Conservation (phyloP, 148 eudicot species). For the Suaeda aralocaspica region DNA sequence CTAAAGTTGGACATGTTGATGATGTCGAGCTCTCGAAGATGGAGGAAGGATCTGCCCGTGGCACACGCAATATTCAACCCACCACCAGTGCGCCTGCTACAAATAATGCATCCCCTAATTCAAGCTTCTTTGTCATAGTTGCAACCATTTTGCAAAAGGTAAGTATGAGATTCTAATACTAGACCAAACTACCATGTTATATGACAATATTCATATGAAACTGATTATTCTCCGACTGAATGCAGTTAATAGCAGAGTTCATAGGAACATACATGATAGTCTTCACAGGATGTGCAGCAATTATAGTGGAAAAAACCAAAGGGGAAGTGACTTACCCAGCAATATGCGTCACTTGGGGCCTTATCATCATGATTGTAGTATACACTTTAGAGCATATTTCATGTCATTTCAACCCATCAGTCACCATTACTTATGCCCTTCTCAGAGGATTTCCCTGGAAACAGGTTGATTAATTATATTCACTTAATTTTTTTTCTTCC, state of each 20-base stretch:
- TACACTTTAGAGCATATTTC: constrained; percentile 54
- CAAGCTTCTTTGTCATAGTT: not conserved
- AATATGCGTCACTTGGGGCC: constrained; percentile 50
- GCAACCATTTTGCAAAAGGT: constrained; percentile 26
- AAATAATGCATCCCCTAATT: not conserved
- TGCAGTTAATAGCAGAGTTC: constrained; percentile 49
- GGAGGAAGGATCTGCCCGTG: constrained; percentile 25
- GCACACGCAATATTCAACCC: not conserved
- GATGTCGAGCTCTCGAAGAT: constrained; percentile 22
- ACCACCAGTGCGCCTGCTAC: constrained; percentile 7
- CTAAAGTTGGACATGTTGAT: constrained; percentile 32
- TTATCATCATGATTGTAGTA: constrained; percentile 43
- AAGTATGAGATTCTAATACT: too few relatives aligned
- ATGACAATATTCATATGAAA: too few relatives aligned
- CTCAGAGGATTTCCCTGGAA: constrained; percentile 42
- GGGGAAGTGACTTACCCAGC: constrained; percentile 36
- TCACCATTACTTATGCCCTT: constrained; percentile 49
- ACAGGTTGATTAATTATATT: constrained; percentile 28
- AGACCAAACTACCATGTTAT: too few relatives aligned
- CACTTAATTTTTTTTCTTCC: not conserved
- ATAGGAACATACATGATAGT: constrained; percentile 48
- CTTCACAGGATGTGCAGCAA: constrained; percentile 49
- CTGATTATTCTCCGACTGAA: too few relatives aligned
- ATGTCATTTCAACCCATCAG: constrained; percentile 56
- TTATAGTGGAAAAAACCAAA: constrained; percentile 32